Evolutionary conservation across 768 basidiomycete species (phyloP).

Genomic region (Termitomyces bulborhizus): DNA sequence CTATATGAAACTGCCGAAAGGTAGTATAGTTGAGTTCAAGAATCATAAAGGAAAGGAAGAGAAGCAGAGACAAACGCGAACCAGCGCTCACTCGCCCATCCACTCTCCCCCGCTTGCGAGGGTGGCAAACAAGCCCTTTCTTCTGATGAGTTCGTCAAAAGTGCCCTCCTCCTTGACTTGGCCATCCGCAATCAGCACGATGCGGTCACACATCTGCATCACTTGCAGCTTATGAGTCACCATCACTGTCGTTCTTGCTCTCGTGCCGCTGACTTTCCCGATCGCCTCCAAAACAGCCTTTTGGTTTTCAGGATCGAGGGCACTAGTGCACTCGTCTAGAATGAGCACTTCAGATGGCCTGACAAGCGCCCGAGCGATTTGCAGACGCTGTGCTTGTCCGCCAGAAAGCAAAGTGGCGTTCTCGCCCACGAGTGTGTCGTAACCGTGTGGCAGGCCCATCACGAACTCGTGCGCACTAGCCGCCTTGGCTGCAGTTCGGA

Average conservation of each 20-base stretch:
- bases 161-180: constrained; percentile 71
- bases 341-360: constrained; percentile 69
- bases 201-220: constrained; percentile 90
- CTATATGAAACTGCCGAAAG: constrained; percentile 5
- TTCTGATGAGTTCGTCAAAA: constrained; percentile 64
- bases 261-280: constrained; percentile 24
- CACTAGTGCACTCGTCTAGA: constrained; percentile 93
- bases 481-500: constrained; percentile 63
- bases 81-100: constrained; percentile 10
- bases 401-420: constrained; percentile 90
- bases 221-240: constrained; percentile 89
- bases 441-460: constrained; percentile 70
- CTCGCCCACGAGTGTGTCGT: constrained; percentile 85
- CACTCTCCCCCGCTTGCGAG: constrained; percentile 63
- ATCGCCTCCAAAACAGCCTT: constrained; percentile 59
- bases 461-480: constrained; percentile 90
- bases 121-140: constrained; percentile 66
- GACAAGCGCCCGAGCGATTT: constrained; percentile 88
- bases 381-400: constrained; percentile 90
- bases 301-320: constrained; percentile 83
- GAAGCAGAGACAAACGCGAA: constrained; percentile 4
- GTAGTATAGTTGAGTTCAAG: not conserved
- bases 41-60: not conserved
- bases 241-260: constrained; percentile 80
- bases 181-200: constrained; percentile 79